phyloP scores from a whole-genome alignment of 768 basidiomycete genomes.

The Lactarius hengduanensis region DNA sequence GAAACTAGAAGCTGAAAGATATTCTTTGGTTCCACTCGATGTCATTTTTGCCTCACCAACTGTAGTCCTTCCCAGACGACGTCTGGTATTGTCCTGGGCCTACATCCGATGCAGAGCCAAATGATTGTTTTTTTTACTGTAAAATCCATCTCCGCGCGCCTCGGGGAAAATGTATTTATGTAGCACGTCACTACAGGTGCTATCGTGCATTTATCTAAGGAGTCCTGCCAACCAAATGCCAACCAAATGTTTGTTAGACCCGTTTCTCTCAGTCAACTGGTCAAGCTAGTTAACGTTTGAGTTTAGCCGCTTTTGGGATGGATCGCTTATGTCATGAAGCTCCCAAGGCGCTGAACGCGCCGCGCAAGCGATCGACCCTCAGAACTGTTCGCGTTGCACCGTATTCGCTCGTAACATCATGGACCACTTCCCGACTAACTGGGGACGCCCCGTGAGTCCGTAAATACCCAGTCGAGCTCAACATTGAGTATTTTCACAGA shows the following conservation, averaged over 20 bases:
- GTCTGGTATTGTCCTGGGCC: no score
- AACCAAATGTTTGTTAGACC: background rate
- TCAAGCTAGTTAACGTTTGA: no score
- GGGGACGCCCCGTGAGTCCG: conserved; percentile 47
- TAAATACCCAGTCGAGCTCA: background rate
- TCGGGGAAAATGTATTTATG: background rate
- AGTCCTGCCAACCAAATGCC: background rate
- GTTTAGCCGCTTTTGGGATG: no score
- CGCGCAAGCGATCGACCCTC: conserved; percentile 20
- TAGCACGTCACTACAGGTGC: background rate
- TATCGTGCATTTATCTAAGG: background rate
- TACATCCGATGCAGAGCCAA: no score
- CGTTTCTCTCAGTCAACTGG: no score
- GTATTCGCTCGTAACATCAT: conserved; percentile 39
- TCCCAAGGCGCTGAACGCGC: conserved; percentile 14
- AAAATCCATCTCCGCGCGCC: background rate
- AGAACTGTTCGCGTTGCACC: background rate
- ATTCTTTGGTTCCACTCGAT: background rate
- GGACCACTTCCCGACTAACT: conserved; percentile 85
- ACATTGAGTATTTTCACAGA: conserved; percentile 39
- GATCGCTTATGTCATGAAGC: conserved; percentile 15
- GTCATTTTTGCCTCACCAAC: background rate
- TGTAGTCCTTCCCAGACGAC: no score
- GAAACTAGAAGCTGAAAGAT: background rate
- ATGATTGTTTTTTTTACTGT: no score